These are phyloP conservation scores for Penicillium argentinense DNA, from an alignment of 495 filamentous ascomycete genomes.

Conservation along the genomic window DNA sequence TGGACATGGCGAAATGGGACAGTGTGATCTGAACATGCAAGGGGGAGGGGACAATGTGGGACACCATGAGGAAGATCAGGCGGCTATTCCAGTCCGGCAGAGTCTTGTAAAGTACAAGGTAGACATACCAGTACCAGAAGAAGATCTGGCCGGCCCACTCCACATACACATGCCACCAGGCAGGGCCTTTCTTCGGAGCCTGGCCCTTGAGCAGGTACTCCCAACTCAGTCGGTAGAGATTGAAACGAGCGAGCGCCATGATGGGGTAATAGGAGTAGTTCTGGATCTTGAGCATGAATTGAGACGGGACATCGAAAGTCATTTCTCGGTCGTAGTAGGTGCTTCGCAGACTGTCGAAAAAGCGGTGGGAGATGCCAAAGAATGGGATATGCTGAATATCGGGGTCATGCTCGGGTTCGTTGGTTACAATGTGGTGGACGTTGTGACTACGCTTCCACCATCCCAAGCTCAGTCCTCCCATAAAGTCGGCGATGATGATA, in stretches of 20 bases:
- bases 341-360: slow-evolving; percentile 72
- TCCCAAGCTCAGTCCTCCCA: slow-evolving; percentile 85
- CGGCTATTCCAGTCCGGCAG: slow-evolving; percentile 71
- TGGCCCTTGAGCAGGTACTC: slow-evolving; percentile 72
- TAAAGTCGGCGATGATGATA: slow-evolving; percentile 86
- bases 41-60: slow-evolving; percentile 82
- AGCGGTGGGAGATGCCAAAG: slow-evolving; percentile 87
- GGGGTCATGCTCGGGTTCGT: slow-evolving; percentile 93
- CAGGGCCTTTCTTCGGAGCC: slow-evolving; percentile 77
- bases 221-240: slow-evolving; percentile 85
- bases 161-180: slow-evolving; percentile 86
- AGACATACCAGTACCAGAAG: slow-evolving; percentile 96
- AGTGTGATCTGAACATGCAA: slow-evolving; percentile 95
- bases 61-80: slow-evolving; percentile 76
- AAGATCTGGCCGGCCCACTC: slow-evolving; percentile 79
- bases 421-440: slow-evolving; percentile 97
- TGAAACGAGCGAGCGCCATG: slow-evolving; percentile 84
- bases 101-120: slow-evolving; percentile 72
- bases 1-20: slow-evolving; percentile 96
- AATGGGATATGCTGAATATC: slow-evolving; percentile 97
- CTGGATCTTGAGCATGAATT: slow-evolving; percentile 71
- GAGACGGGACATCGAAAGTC: slow-evolving; percentile 76
- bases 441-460: slow-evolving; percentile 99
- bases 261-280: slow-evolving; percentile 86
- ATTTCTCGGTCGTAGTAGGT: slow-evolving; percentile 89